Percentiles rank a stretch among this genome's conserved stretches.
These are phyloP conservation scores for Adansonia digitata DNA, from an alignment of 345 rosid species.

Conservation along the genomic window DNA sequence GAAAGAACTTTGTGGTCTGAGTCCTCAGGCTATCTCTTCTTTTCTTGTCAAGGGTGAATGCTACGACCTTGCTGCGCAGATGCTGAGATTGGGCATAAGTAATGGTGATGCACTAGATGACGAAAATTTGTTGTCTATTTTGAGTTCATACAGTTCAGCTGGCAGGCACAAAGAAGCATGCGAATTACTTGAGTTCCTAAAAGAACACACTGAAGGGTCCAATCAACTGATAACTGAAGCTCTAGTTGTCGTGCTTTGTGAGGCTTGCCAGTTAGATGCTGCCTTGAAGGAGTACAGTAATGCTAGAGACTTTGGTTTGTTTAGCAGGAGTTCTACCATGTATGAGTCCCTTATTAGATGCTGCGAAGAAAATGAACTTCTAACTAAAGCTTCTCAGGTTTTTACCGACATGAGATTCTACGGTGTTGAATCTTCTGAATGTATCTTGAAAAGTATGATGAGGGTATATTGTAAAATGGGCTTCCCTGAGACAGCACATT, in stretches of 20 bases:
- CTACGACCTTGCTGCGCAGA: slow-evolving; percentile 70
- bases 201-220: slow-evolving; percentile 44
- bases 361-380: slow-evolving; percentile 54
- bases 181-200: slow-evolving; percentile 72
- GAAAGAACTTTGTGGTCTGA: slow-evolving; percentile 60
- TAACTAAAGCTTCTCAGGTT: slow-evolving; percentile 78
- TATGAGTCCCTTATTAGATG: slow-evolving; percentile 67
- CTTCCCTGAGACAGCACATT: slow-evolving; percentile 85
- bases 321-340: slow-evolving; percentile 45
- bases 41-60: slow-evolving; percentile 82
- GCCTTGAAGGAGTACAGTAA: slow-evolving; percentile 66
- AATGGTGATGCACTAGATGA: slow-evolving; percentile 46
- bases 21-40: slow-evolving; percentile 53
- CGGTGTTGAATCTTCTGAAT: slow-evolving; percentile 51
- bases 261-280: slow-evolving; percentile 50
- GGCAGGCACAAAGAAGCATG: slow-evolving; percentile 71
- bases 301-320: slow-evolving; percentile 38
- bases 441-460: slow-evolving; percentile 49
- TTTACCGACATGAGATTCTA: slow-evolving; percentile 75
- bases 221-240: slow-evolving; percentile 59
- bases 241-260: slow-evolving; percentile 65
- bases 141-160: slow-evolving; percentile 71
- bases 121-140: slow-evolving; percentile 58
- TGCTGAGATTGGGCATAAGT: slow-evolving; percentile 57
- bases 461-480: slow-evolving; percentile 61